Percentiles rank a stretch among this genome's conserved stretches.
Conservation (phyloP, 257 asterid species). For the Capsicum baccatum region DNA sequence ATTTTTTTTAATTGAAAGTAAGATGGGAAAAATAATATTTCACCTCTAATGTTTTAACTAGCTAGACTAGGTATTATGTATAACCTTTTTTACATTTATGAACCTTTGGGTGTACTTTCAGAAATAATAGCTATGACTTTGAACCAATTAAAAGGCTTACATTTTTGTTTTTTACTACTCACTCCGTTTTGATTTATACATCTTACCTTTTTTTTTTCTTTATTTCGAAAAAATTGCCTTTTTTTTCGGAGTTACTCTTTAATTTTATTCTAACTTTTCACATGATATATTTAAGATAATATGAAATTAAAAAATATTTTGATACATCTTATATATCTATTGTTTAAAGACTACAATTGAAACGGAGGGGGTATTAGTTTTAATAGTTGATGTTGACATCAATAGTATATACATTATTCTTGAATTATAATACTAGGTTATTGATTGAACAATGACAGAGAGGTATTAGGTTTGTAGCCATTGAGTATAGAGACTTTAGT, state of each 20-base stretch:
- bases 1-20: neutral
- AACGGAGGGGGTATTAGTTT: neutral
- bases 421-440: constrained; percentile 3
- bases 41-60: neutral
- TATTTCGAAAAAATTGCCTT: too few relatives aligned
- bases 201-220: too few relatives aligned
- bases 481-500: neutral
- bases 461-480: constrained; percentile 19
- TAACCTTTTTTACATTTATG: neutral
- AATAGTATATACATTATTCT: neutral
- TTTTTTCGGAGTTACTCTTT: neutral
- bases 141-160: neutral
- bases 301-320: too few relatives aligned
- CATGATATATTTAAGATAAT: too few relatives aligned
- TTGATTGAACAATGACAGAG: neutral
- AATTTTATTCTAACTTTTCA: too few relatives aligned
- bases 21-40: neutral
- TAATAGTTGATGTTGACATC: neutral
- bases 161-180: neutral
- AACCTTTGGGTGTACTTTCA: constrained; percentile 1
- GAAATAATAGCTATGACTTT: neutral
- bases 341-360: too few relatives aligned
- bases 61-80: neutral
- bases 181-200: too few relatives aligned
- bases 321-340: too few relatives aligned